Percentiles rank a stretch among this genome's conserved stretches.
Evolutionary conservation across 2,329 filamentous ascomycete genomes (phyloP).

Genomic region (Fusarium tuaranense): DNA sequence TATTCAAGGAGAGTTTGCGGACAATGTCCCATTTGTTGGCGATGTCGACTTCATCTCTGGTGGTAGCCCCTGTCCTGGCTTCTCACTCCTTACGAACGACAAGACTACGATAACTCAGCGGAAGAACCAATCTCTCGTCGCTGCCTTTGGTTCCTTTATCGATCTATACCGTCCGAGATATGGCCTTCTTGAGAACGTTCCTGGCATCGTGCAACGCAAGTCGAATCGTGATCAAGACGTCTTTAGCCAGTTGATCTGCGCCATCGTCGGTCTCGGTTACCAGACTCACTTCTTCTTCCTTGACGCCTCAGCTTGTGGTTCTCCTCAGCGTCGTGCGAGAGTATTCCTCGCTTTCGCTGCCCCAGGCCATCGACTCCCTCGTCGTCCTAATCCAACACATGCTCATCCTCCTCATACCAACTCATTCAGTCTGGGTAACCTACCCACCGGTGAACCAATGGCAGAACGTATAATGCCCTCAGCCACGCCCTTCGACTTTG

Average conservation of each 20-base stretch:
- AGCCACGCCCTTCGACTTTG: slow-evolving; percentile 70
- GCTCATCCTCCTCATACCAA: slow-evolving; percentile 60
- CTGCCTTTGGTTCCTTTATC: slow-evolving; percentile 79
- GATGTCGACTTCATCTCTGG: slow-evolving; percentile 77
- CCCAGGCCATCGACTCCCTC: slow-evolving; percentile 69
- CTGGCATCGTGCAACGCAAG: slow-evolving; percentile 68
- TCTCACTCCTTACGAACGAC: slow-evolving; percentile 72
- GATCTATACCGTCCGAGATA: slow-evolving; percentile 83
- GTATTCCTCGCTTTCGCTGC: slow-evolving; percentile 80
- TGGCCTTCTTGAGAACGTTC: slow-evolving; percentile 82
- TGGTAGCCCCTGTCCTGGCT: slow-evolving; percentile 83
- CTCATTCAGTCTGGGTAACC: slow-evolving; percentile 62
- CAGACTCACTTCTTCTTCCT: slow-evolving; percentile 76
- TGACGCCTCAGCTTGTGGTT: slow-evolving; percentile 77
- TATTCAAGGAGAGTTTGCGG: slow-evolving; percentile 61
- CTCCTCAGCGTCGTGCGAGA: slow-evolving; percentile 73
- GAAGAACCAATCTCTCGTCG: slow-evolving; percentile 81
- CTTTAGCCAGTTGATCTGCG: slow-evolving; percentile 78
- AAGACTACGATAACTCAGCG: slow-evolving; percentile 66
- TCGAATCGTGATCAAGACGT: slow-evolving; percentile 68
- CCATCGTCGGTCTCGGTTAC: slow-evolving; percentile 81
- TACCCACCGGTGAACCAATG: slow-evolving; percentile 71
- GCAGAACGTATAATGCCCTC: slow-evolving; percentile 57
- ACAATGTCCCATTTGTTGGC: slow-evolving; percentile 67
- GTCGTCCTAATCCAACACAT: slow-evolving; percentile 71